Base-by-base conservation (phyloP, 2,329 filamentous ascomycete genomes). In the Arthrobotrys sinensis region DNA sequence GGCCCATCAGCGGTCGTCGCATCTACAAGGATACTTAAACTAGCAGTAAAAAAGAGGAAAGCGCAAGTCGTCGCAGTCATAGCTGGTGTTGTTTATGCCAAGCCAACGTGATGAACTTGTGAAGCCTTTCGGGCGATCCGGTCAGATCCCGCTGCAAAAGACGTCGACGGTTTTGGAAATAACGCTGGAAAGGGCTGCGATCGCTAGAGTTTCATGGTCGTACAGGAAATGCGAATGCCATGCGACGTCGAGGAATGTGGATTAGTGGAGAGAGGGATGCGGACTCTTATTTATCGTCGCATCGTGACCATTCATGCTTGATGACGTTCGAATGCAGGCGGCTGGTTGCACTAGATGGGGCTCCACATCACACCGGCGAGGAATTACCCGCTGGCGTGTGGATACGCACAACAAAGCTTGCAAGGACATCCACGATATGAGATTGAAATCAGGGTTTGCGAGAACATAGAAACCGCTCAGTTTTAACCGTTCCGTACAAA, bases 401-500 rank as follows among this genome's bases (percentile, higher is more conserved):
- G 34, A 60, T 28, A 36, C 21, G n/a, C 50, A 68, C 45, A 28
- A 28, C 24, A 28, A 28, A 28, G 24, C 24, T 28, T 28, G 24
- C 24, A 48, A 43, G 45, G 34, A 45, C 64, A 38, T 45, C 21
- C n/a, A 57, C 11, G 24, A 21, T 24, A 32, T 32, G 24, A 24
- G 46, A 67, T 55, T 45, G 32, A 55, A 21, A 32, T 45, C 21
- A 12, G 12, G n/a, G 8, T 52, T 40, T 60, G 57, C 45, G 34
- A 62, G 32, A 62, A 62, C 52, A 70, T 62, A 62, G 40, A 72
- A 71, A 16, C 19, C 57, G 68, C 68, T 62, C 55, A 72, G 34
- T 55, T 64, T 72, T 64, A 55, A 65, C 68, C 68, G 57, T 72
- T 65, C 69, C 69, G 69, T 73, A 73, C 69, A 73, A 73, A 73